These are phyloP conservation scores for Leccinum boreale DNA, from an alignment of 768 basidiomycete species.

Conservation along the genomic window DNA sequence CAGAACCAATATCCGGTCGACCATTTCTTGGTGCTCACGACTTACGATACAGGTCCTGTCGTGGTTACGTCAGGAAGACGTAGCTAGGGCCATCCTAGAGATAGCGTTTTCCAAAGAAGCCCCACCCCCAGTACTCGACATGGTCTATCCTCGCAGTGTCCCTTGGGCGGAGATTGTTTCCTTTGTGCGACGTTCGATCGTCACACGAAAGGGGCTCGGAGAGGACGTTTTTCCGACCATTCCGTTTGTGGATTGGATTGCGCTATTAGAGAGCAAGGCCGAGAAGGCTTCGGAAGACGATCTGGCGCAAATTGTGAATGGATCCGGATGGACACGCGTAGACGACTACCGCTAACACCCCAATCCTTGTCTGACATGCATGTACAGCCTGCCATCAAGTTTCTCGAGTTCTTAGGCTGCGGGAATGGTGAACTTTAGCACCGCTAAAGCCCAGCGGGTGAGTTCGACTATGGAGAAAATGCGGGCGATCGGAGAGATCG, in stretches of 20 bases:
- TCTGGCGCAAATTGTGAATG: conserved; percentile 31
- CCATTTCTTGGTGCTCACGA: too few species aligned
- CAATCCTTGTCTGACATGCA: not conserved
- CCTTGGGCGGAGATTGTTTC: conserved; percentile 32
- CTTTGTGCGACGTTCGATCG: conserved; percentile 18
- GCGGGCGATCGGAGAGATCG: conserved; percentile 20
- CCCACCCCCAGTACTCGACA: conserved; percentile 29
- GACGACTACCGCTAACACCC: not conserved
- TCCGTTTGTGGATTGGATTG: conserved; percentile 36
- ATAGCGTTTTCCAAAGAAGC: conserved; percentile 18
- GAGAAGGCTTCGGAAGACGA: conserved; percentile 24
- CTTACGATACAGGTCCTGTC: conserved; percentile 31
- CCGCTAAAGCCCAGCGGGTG: conserved; percentile 8
- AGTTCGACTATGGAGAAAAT: conserved; percentile 25
- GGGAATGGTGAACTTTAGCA: conserved; percentile 21
- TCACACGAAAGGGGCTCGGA: conserved; percentile 5
- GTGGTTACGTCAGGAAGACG: conserved; percentile 43
- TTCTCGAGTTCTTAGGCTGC: conserved; percentile 34
- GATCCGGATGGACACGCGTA: too few species aligned
- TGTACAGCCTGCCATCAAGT: conserved; percentile 33
- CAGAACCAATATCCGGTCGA: not conserved
- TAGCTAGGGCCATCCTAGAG: conserved; percentile 33
- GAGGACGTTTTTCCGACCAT: conserved; percentile 26
- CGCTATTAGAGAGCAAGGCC: conserved; percentile 20
- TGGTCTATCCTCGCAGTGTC: conserved; percentile 38